A percentile compares a stretch with the other conserved stretches of the same genome.
Evolutionary conservation across 2,329 filamentous ascomycete species (phyloP).

Genomic region (Nigrospora oryzae): DNA sequence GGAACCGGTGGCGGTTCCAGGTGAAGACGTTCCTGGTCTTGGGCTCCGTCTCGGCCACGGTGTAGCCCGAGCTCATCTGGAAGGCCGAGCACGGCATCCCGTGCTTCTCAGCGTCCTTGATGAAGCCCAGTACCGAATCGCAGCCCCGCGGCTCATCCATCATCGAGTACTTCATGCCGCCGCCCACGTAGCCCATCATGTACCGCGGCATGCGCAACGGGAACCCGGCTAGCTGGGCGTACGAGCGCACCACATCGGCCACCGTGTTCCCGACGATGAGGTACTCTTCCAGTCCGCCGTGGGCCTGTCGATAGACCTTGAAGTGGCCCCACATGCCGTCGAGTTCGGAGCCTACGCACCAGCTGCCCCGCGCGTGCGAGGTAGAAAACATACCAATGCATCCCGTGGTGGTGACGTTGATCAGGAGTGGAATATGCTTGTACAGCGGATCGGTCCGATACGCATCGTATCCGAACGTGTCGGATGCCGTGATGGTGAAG

Average conservation of each 20-base stretch:
- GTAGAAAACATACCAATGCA: constrained; percentile 63
- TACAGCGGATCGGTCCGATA: constrained; percentile 65
- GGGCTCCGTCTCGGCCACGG: constrained; percentile 55
- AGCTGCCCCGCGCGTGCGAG: constrained; percentile 54
- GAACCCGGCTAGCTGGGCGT: constrained; percentile 60
- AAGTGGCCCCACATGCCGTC: constrained; percentile 69
- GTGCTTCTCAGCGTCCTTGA: constrained; percentile 50
- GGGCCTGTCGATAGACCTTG: constrained; percentile 66
- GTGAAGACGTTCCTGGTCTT: constrained; percentile 65
- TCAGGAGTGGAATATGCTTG: constrained; percentile 66
- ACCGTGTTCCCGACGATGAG: constrained; percentile 58
- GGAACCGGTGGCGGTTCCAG: constrained; percentile 65
- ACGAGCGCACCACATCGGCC: constrained; percentile 55
- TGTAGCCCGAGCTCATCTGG: constrained; percentile 68
- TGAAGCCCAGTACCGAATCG: constrained; percentile 52
- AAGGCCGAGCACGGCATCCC: constrained; percentile 64
- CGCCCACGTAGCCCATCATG: constrained; percentile 66
- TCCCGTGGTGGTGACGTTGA: constrained; percentile 56
- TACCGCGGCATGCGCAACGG: constrained; percentile 61
- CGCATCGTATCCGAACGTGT: constrained; percentile 66
- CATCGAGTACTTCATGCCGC: constrained; percentile 49
- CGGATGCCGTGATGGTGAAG: constrained; percentile 60
- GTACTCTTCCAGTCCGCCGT: constrained; percentile 66
- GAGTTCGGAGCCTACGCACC: constrained; percentile 62
- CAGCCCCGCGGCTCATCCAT: constrained; percentile 41